Conservation (phyloP, 2,329 filamentous ascomycete genomes). For the Exophiala bonariae region DNA sequence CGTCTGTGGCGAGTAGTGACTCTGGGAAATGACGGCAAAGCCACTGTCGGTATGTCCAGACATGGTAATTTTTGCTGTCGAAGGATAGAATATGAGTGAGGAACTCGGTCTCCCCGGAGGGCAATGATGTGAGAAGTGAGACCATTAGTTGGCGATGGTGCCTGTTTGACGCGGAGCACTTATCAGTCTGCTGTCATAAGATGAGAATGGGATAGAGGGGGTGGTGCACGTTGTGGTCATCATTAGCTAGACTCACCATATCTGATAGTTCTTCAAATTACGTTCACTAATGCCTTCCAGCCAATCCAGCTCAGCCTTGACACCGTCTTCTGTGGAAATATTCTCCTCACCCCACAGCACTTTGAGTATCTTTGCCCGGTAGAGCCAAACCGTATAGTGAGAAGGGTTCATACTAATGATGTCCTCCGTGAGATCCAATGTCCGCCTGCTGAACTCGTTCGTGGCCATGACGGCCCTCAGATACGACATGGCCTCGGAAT, state of each 20-base stretch:
- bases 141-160: constrained; percentile 60
- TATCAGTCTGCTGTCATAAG: too few relatives aligned
- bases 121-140: constrained; percentile 59
- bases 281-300: constrained; percentile 78
- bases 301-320: constrained; percentile 69
- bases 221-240: neutral
- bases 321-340: constrained; percentile 53
- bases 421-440: constrained; percentile 78
- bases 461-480: constrained; percentile 88
- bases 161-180: constrained; percentile 31
- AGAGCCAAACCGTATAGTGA: constrained; percentile 98
- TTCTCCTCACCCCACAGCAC: constrained; percentile 34
- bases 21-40: constrained; percentile 61
- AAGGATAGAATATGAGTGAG: constrained; percentile 75
- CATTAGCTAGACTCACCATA: constrained; percentile 60
- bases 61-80: constrained; percentile 97
- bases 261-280: constrained; percentile 98
- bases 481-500: constrained; percentile 89
- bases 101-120: constrained; percentile 70
- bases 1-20: constrained; percentile 37
- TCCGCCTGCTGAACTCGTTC: constrained; percentile 79
- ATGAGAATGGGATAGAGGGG: too few relatives aligned
- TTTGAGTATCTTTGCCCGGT: constrained; percentile 77
- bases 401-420: constrained; percentile 93
- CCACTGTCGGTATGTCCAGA: constrained; percentile 92